Evolutionary conservation across 2,329 filamentous ascomycete species (phyloP).

Genomic region (Trichophyton verrucosum): DNA sequence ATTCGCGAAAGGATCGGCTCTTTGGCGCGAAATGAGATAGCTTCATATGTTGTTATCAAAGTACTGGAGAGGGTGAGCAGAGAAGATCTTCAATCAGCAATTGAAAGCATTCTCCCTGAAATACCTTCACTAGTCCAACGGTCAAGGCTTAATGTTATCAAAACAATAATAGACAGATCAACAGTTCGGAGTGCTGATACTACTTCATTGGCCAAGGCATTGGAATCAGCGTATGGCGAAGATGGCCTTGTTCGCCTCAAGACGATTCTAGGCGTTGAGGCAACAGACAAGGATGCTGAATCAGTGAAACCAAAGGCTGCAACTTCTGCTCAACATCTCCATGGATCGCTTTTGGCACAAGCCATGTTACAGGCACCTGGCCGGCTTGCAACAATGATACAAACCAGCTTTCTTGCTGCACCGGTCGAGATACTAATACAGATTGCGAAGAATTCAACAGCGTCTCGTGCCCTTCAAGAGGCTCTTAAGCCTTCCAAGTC

Average conservation of each 20-base stretch:
- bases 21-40: constrained; percentile 77
- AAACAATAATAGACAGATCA: constrained; percentile 72
- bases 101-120: constrained; percentile 59
- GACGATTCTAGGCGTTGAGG: constrained; percentile 48
- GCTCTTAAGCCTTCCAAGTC: constrained; percentile 45
- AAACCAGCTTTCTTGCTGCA: constrained; percentile 55
- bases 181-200: constrained; percentile 51
- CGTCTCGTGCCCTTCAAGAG: constrained; percentile 53
- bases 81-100: constrained; percentile 66
- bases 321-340: constrained; percentile 45
- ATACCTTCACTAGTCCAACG: constrained; percentile 61
- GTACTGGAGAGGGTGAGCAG: constrained; percentile 74
- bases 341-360: constrained; percentile 72
- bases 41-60: constrained; percentile 73
- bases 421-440: constrained; percentile 44
- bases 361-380: constrained; percentile 66
- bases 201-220: constrained; percentile 41
- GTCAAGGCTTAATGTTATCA: constrained; percentile 65
- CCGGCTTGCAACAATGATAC: constrained; percentile 55
- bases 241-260: constrained; percentile 41
- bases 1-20: constrained; percentile 69
- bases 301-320: constrained; percentile 30
- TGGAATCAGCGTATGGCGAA: constrained; percentile 47
- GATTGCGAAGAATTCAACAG: constrained; percentile 51
- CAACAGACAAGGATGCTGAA: constrained; percentile 38